Base-by-base conservation (phyloP, 768 basidiomycete genomes). In the Cubamyces sp. region DNA sequence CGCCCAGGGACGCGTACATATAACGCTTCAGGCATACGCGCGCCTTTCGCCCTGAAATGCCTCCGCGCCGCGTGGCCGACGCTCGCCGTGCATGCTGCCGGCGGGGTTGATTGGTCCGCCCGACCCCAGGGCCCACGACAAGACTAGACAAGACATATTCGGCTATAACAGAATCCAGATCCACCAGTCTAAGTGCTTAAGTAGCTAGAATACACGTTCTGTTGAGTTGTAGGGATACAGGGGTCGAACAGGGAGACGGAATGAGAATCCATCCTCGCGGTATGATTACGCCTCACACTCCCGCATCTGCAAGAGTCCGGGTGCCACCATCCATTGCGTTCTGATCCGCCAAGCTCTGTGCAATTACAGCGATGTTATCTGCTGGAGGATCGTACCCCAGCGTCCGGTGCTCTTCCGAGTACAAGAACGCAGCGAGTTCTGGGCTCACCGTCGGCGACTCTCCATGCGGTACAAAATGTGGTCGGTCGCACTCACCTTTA, bases 401-500 rank as follows among this genome's bases (percentile, higher is more conserved):
- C 12, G 52, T 57, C 50, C 64, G 66, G 39, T 67, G 66, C 47
- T 70, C 70, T 30, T 66, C 65, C 16, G 64, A 68, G 49, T 67
- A 64, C 41, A 70, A 54, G 28, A 46, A 43, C 34, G 51, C 34
- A 4, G 68, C 68, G 11, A 57, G 48, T 28, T 67, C 66, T 55
- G 43, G n/a, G 23, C 11, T 39, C 19, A 30, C 14, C 41, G 34
- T 37, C 23, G 37, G n/a, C 19, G 21, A 28, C 9, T 15, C 25
- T 15, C 12, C 48, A 49, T 12, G 5, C 25, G 12, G 11, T 12
- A 25, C 18, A 2, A 26, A 7, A 5, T 48, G 4, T 5, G n/a
- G 46, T 14, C 23, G 25, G 46, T 19, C 3, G 2, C 9, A 39
- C 58, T 25, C 9, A 53, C 42, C 58, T 39, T 52, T 60, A 18